phyloP scores from a whole-genome alignment of 352 stramenopile genomes.

The Phytophthora ohioensis region DNA sequence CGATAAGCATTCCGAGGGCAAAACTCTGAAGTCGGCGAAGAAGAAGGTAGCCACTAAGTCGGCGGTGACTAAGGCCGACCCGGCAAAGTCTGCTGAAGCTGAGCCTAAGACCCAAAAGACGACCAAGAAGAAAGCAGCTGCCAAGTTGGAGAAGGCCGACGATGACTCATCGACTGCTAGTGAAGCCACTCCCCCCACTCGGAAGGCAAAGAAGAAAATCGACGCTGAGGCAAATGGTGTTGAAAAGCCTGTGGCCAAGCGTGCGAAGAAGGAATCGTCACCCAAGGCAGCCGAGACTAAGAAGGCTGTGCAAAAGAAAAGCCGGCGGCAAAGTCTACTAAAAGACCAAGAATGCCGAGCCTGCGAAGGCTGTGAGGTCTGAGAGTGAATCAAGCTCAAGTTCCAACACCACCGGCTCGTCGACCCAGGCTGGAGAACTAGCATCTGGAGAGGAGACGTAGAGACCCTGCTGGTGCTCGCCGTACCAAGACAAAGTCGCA shows the following conservation, averaged over 20 bases:
- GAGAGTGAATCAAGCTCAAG: conserved; percentile 20
- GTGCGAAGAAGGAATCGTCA: conserved; percentile 41
- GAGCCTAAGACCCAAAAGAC: conserved; percentile 21
- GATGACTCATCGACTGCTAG: conserved; percentile 38
- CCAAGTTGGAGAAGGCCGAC: conserved; percentile 9
- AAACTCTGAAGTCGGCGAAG: conserved; percentile 28
- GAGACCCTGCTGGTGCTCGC: conserved; percentile 20
- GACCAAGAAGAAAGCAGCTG: conserved; percentile 36
- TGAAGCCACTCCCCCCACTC: conserved; percentile 20
- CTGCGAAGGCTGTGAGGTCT: conserved; percentile 5
- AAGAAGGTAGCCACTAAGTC: conserved; percentile 33
- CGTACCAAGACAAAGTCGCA: conserved; percentile 13
- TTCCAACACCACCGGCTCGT: conserved; percentile 23
- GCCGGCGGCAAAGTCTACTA: conserved; percentile 17
- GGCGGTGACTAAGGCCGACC: conserved; percentile 1
- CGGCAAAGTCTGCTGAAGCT: conserved; percentile 1
- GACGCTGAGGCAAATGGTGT: conserved; percentile 32
- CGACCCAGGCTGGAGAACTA: conserved; percentile 20
- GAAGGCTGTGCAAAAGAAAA: conserved; percentile 30
- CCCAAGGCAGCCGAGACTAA: conserved; percentile 26
- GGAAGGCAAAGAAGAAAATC: conserved; percentile 54
- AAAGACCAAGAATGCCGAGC: conserved; percentile 21
- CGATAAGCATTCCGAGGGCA: conserved; percentile 5
- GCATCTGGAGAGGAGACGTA: conserved; percentile 30
- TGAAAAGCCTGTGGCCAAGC: conserved; percentile 47